Evolutionary conservation across 305 asterid genomes (phyloP), one percentile per base, ranked within the genome.

Genomic region (Fraxinus velutina): DNA sequence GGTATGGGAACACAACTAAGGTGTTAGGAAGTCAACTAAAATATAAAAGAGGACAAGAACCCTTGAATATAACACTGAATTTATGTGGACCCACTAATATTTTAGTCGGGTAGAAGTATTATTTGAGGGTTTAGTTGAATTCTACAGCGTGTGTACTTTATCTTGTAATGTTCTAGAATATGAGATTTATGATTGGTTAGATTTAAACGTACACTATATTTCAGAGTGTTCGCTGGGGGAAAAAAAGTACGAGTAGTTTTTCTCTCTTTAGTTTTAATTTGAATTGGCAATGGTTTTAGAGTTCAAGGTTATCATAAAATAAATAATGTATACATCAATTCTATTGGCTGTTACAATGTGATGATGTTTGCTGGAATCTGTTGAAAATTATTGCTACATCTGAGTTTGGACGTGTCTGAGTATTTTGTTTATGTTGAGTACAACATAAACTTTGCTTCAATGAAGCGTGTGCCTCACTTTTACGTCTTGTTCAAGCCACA

Each of bases 381-480:
- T 68, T 4, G 74, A 68, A 10, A 27, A 24, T 27, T 24, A 66
- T 13, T 27, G 17, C 36, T 12, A 66, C 12, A 8, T 21, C 44
- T 37, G 72, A 66, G 73, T 66, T 66, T 66, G 73, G 73, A 27
- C 6, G 74, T 68, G 73, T 27, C 27, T 57, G 30, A 60, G 90
- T 47, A 85, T 89, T 72, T 80, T 78, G 24, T 52, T 50, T 50
- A 50, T 50, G 19, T 15, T n/a, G 60, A 17, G 21, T 15, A 15
- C 60, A 15, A 50, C 1, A 15, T 4, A 50, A 50, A 4, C 21
- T 15, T 50, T 50, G 24, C 24, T 52, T n/a, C 64, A 52, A 52
- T 17, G 64, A 52, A 52, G 24, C 24, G 24, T 55, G 30, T 21
- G 76, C 71, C 72, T 36, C 34, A 80, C 22, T 74, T 78, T 22